A percentile compares a stretch with the other conserved stretches of the same genome.
These are phyloP conservation scores for Suillus subalutaceus DNA, from an alignment of 768 basidiomycete genomes.

Conservation along the genomic window DNA sequence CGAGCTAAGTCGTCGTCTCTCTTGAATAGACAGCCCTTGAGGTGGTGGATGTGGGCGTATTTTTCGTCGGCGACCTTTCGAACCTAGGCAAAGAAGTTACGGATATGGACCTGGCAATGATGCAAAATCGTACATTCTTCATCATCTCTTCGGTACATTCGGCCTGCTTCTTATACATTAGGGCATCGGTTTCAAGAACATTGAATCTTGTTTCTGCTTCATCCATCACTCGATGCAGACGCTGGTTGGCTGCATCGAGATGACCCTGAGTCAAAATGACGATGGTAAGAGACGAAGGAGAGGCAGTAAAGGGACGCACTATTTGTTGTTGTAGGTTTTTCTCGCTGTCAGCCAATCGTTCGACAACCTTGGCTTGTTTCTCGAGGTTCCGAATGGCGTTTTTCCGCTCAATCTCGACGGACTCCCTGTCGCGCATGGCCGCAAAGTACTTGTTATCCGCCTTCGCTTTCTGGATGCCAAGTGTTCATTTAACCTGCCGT, in stretches of 20 bases:
- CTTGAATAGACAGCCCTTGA: constrained; percentile 23
- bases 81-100: constrained; percentile 28
- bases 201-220: constrained; percentile 30
- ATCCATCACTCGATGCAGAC: constrained; percentile 34
- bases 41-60: constrained; percentile 25
- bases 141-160: constrained; percentile 44
- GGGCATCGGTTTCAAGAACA: constrained; percentile 34
- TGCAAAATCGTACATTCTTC: constrained; percentile 38
- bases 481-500: background rate
- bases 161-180: constrained; percentile 35
- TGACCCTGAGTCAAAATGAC: constrained; percentile 30
- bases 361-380: constrained; percentile 65
- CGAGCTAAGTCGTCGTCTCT: constrained; percentile 51
- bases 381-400: constrained; percentile 56
- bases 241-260: constrained; percentile 49
- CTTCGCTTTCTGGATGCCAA: constrained; percentile 77
- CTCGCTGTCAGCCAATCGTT: constrained; percentile 65
- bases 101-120: background rate
- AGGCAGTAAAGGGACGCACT: constrained; percentile 43
- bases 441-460: constrained; percentile 94
- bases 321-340: constrained; percentile 59
- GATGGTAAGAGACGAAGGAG: background rate
- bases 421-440: constrained; percentile 88
- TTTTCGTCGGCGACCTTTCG: constrained; percentile 35
- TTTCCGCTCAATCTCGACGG: constrained; percentile 76